Evolutionary conservation across 2,329 filamentous ascomycete species (phyloP), one percentile per base, ranked within the genome.

Genomic region (Diaporthe citrichinensis): DNA sequence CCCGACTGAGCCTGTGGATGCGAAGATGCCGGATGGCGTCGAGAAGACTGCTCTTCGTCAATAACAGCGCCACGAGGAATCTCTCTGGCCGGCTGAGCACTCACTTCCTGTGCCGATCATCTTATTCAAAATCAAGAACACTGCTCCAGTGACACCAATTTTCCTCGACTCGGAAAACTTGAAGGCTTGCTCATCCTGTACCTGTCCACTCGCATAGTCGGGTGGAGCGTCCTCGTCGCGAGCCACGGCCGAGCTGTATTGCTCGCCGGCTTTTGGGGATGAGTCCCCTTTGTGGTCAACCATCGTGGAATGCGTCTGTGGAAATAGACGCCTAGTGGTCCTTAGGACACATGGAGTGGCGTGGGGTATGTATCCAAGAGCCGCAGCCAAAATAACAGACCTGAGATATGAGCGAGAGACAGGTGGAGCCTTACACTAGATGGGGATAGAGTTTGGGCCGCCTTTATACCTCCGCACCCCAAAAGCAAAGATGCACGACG

Each of bases 61-160:
- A n/a, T 3, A 28, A 28, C 15, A 5, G 36, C 23, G 15, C n/a
- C 12, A 65, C 0, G 53, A 3, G 9, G 5, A 28, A 2, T 9
- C 17, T 25, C 3, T n/a, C 12, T 46, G 28, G 6, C 8, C 5
- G 0, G 58, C 25, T 28, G 28, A 31, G 10, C 12, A 83, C 87
- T 79, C 80, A 90, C 88, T 90, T 79, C 89, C 89, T 2, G 89
- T 90, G 15, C 89, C 89, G 53, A 91, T 90, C 88, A 91, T 90
- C 79, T 90, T 90, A 75, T 91, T 91, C 25, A 90, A 77, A 53
- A 91, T 90, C 53, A 91, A 77, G 73, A 90, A 90, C 0, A 89
- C 86, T 8, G 89, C 86, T 3, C 88, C 88, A 0, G 86, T 87
- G 39, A 90, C 81, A 0, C 89, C 89, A 28, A 91, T 87, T 81